Conservation (phyloP, 306 rosid species). For the Sechiopsis laciniata region DNA sequence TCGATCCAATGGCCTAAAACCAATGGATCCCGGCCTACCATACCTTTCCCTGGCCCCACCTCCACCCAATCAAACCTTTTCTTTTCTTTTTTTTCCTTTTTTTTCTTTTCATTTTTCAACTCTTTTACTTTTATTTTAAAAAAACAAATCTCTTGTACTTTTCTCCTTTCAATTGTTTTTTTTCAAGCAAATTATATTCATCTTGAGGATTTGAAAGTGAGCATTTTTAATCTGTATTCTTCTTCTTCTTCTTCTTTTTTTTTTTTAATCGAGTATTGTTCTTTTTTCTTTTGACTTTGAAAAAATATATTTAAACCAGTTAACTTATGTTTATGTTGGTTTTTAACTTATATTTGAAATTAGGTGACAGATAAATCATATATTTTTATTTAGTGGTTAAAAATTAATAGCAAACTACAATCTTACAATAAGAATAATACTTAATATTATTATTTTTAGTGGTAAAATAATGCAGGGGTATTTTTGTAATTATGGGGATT, state of each 20-base stretch:
- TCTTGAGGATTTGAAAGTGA: neutral
- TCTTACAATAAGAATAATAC: no score
- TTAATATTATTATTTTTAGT: no score
- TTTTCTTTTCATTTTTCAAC: neutral
- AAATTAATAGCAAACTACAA: no score
- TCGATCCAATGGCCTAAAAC: neutral
- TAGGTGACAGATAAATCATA: no score
- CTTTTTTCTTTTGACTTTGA: no score
- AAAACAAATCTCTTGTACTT: neutral
- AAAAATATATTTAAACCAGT: no score
- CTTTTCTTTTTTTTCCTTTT: neutral
- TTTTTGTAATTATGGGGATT: neutral
- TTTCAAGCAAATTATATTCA: no score
- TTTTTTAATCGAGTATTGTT: no score
- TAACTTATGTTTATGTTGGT: no score
- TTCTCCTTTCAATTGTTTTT: neutral
- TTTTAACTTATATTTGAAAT: no score
- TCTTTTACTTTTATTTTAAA: neutral
- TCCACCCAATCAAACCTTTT: neutral
- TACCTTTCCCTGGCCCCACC: neutral
- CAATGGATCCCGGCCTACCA: neutral
- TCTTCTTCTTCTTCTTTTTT: no score
- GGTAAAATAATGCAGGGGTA: neutral
- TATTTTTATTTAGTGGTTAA: no score
- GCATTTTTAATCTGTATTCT: neutral